Percentiles rank a stretch among this genome's conserved stretches.
Conservation (phyloP, 768 basidiomycete species). For the Mrakia frigida region DNA sequence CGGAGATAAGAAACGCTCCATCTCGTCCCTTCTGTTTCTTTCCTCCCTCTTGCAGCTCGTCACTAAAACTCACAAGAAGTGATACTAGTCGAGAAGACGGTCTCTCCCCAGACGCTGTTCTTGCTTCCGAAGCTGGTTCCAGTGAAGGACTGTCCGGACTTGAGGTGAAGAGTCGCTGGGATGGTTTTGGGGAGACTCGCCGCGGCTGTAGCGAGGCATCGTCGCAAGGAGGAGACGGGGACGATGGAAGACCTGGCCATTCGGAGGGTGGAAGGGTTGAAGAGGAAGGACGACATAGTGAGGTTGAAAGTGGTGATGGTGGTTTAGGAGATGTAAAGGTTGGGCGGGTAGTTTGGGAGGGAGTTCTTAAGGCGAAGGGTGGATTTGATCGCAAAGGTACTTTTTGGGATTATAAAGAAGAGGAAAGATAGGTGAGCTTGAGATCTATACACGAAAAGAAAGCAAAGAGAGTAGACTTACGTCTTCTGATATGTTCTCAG, state of each 20-base stretch:
- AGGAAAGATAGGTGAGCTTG: not conserved
- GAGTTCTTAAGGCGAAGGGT: not conserved
- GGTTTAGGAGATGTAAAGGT: not conserved
- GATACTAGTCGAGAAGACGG: slow-evolving; percentile 97
- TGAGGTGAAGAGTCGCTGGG: slow-evolving; percentile 85
- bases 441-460: not conserved
- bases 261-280: not conserved
- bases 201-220: slow-evolving; percentile 27
- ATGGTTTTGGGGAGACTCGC: slow-evolving; percentile 41
- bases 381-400: not conserved
- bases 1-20: not conserved
- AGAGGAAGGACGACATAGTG: slow-evolving; percentile 21
- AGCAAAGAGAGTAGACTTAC: not conserved
- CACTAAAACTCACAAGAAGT: slow-evolving; percentile 73
- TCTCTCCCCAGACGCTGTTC: slow-evolving; percentile 86
- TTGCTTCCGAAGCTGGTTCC: slow-evolving; percentile 86
- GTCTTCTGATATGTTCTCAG: slow-evolving; percentile 14
- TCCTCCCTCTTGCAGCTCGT: not conserved
- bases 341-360: not conserved
- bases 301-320: not conserved
- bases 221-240: not conserved
- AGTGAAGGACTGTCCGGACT: slow-evolving; percentile 85
- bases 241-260: not conserved
- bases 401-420: too few species aligned
- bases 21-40: not conserved